Evolutionary conservation across 148 eudicot species (phyloP).

Genomic region (Vaccinium myrtillus): DNA sequence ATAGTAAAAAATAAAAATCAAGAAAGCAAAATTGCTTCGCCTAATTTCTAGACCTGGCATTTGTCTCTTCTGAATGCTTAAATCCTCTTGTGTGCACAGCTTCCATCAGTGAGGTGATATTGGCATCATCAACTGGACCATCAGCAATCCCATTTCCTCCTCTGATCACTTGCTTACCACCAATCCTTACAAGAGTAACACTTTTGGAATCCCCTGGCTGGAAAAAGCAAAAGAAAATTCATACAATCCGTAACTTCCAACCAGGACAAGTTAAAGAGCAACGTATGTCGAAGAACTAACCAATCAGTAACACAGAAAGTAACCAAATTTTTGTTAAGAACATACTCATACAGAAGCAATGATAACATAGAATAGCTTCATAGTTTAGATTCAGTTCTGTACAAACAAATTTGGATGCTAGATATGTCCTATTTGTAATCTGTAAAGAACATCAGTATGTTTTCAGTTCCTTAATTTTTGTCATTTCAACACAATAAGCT

Average conservation of each 20-base stretch:
- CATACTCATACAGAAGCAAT: not conserved
- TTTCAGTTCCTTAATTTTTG: not conserved
- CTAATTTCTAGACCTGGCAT: constrained; percentile 52
- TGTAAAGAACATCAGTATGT: not conserved
- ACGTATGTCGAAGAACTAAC: not conserved
- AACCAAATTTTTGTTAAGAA: not conserved
- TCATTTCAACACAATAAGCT: constrained; percentile 12
- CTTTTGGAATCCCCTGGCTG: constrained; percentile 94
- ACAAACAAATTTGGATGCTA: not conserved
- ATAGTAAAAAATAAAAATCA: not conserved
- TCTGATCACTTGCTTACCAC: constrained; percentile 68
- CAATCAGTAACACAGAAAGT: not conserved
- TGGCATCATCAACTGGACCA: constrained; percentile 59
- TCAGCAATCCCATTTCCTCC: constrained; percentile 87
- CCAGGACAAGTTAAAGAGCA: not conserved
- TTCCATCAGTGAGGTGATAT: constrained; percentile 49
- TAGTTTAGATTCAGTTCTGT: no score
- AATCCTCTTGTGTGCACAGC: constrained; percentile 45
- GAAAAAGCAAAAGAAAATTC: constrained; percentile 22
- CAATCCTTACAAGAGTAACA: constrained; percentile 80
- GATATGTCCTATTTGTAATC: not conserved
- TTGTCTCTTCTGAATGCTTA: constrained; percentile 56
- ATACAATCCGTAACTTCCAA: not conserved
- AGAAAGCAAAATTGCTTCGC: constrained; percentile 9
- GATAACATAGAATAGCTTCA: not conserved